A percentile compares a stretch with the other conserved stretches of the same genome.
These are phyloP conservation scores for Ceratobasidium sp. DNA, from an alignment of 1,284 basidiomycete genomes.

Conservation along the genomic window DNA sequence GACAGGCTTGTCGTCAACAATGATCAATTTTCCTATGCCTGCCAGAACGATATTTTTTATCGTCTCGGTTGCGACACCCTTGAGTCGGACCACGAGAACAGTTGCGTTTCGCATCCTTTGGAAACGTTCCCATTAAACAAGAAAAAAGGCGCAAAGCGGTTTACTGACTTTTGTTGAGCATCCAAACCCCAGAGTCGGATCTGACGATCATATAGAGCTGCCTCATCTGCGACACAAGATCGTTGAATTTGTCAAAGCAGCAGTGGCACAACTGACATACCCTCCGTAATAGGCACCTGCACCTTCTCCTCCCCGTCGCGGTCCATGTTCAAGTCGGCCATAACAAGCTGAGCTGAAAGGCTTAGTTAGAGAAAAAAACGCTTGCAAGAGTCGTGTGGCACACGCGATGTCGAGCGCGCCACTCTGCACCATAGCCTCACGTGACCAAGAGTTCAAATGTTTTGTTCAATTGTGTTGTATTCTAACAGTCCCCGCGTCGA, in stretches of 20 bases:
- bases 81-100: conserved; percentile 85
- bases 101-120: conserved; percentile 92
- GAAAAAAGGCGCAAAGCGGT: background rate
- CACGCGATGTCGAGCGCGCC: background rate
- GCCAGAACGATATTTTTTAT: conserved; percentile 88
- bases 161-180: conserved; percentile 88
- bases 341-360: background rate
- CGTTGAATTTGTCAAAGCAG: conserved; percentile 1
- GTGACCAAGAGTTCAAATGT: conserved; percentile 20
- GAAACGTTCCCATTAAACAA: background rate
- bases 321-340: conserved; percentile 16
- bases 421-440: background rate
- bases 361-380: background rate
- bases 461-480: conserved; percentile 41
- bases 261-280: conserved; percentile 52
- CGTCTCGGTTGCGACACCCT: conserved; percentile 92
- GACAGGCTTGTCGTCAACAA: conserved; percentile 64
- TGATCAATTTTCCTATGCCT: conserved; percentile 66
- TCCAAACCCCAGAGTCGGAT: conserved; percentile 98
- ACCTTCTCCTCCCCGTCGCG: conserved; percentile 43
- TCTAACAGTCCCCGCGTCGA: conserved; percentile 20
- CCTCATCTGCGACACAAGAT: conserved; percentile 70
- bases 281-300: conserved; percentile 62
- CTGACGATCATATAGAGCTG: conserved; percentile 94
- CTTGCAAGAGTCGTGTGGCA: conserved; percentile 3